Evolutionary conservation across 441 rosid genomes (phyloP), one percentile per base, ranked within the genome.

Genomic region (Viola pubescens): DNA sequence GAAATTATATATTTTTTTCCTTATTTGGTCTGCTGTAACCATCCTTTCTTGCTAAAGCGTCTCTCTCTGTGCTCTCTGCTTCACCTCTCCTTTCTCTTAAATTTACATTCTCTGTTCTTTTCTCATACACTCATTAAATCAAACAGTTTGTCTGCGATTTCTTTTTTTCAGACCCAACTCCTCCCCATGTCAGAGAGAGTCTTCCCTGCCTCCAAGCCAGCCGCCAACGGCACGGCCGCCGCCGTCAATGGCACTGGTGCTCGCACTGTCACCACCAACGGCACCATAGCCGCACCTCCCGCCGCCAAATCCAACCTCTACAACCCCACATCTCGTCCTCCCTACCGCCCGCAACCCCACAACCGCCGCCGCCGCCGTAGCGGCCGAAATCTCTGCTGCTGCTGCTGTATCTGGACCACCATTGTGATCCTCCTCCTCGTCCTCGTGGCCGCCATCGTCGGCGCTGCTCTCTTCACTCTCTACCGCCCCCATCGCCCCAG

Each of bases 401-500:
- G 81, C 56, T 86, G 82, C 64, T 84, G 87, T 72, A 81, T 88
- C 56, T 90, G 94, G 90, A 58, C 76, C 61, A 77, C 82, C 37
- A 58, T 83, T 19, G 41, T 66, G 61, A 48, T 87, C 49, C 76
- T 92, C 62, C 3, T 79, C 45, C 7, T 90, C 59, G 56, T 94
- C 73, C 46, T 89, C 69, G 52, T 78, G 37, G 72, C 62, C 52
- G 81, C 73, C 59, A 57, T 74, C 46, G 89, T 83, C 4, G 80
- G 81, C 4, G 81, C 79, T 51, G 71, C 81, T 63, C 38, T 88
- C 1, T 94, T 86, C 82, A 53, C 71, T 60, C 69, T 94, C 48
- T 89, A 87, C 86, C 87, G 81, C 59, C 97, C 97, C n/a, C 92
- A 84, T 64, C 87, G 82, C 38, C 98, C 97, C 0, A 48, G 63